Evolutionary conservation across 306 rosid genomes (phyloP), one percentile per base, ranked within the genome.

Genomic region (Acmispon strigosus): DNA sequence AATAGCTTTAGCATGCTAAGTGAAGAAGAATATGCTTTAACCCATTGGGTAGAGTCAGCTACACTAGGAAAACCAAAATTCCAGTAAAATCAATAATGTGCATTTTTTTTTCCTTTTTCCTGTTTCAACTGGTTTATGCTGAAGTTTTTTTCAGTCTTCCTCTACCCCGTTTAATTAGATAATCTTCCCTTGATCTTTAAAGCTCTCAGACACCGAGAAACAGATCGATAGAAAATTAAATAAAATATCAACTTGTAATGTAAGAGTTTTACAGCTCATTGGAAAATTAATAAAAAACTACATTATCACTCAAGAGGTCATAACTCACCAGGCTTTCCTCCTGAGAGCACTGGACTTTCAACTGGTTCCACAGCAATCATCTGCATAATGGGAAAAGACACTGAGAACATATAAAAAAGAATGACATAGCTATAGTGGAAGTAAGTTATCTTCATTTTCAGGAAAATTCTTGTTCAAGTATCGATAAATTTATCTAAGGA

Each of bases 241-340:
- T 42, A 18, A 50, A 69, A 45, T n/a, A 53, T 19, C 36, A 66
- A 53, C 14, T 42, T 44, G 15, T 15, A 65, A 56, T 39, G 73
- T 58, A 55, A 73, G 70, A 62, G 48, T 49, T 18, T 74, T 42
- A n/a, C 32, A 13, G 61, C n/a, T 72, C 11, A n/a, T 65, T 24
- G 14, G 57, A 50, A 45, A 36, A 48, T 13, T 45, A 29, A 36
- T 37, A 18, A 43, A 43, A 55, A 8, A 13, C 49, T 27, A 50
- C 9, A 66, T 67, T 29, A 14, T 49, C 29, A 67, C 32, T 20
- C 39, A 37, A 43, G 73, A 73, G 55, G 36, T 53, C 59, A 20
- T 10, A 66, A 62, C 89, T 78, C 78, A 91, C 96, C 96, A 49
- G 92, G 96, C 74, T 91, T 88, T 70, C 97, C 97, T 8, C 97